Evolutionary conservation across 75 land plant species (phyloP), one percentile per base, ranked within the genome.

Genomic region (Picea sitchensis): DNA sequence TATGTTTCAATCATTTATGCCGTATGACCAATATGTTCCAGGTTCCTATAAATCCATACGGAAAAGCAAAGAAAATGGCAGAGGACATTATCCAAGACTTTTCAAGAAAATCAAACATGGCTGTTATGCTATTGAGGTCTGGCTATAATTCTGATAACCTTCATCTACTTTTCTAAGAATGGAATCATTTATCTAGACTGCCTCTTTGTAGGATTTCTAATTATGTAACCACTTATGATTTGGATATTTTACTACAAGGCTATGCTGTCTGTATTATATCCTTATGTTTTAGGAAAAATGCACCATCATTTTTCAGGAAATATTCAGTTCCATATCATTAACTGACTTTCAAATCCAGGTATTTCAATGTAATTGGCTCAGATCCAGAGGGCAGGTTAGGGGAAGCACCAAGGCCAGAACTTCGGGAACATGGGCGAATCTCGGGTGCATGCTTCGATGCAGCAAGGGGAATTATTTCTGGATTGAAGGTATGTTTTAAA

Each of bases 1-100:
- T 76, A 9, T 51, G 12, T 60, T 56, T 31, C 20, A 14, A 15
- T 34, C 7, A 30, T 30, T 47, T 31, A 54, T 57, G 18, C 18
- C 20, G 23, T 30, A 57, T 21, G 0, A 14, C 20, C 61, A 32
- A 30, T 58, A 23, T 54, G 31, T 21, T 82, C 84, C 89, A 96
- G 98, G 81, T 85, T 54, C 98, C 98, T 31, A 96, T 96, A 11
- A 96, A 96, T 78, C 98, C 98, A 60, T 96, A 96, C 78, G 98
- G 98, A 60, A 96, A 96, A 83, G 98, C 98, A 1, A 96, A 96
- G 88, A 95, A 96, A 80, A 96, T 96, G 98, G 94, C 98, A 73
- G 97, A 96, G 78, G 98, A 96, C 73, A 96, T 96, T 9, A 96
- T 96, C 41, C 78, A 90, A 36, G 98, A 96, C 75, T 94, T 87